Percentiles rank a stretch among this genome's conserved stretches.
Evolutionary conservation across 2,329 filamentous ascomycete species (phyloP).

Genomic region (Coleophoma crateriformis): DNA sequence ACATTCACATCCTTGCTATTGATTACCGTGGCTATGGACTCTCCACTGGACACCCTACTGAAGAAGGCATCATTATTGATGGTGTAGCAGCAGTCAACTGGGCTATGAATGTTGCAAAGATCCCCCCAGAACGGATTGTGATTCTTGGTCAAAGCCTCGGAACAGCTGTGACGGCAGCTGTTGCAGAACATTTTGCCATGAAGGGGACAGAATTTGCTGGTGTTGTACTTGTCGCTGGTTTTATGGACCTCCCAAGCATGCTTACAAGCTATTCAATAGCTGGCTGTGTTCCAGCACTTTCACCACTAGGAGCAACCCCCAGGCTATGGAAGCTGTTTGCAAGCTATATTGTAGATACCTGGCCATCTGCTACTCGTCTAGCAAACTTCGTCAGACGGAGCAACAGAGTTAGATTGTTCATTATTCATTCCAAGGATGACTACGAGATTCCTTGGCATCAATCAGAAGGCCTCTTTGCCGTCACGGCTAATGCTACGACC

Average conservation of each 20-base stretch:
- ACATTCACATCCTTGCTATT: conserved; percentile 77
- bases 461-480: conserved; percentile 57
- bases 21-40: conserved; percentile 88
- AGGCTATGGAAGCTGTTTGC: conserved; percentile 56
- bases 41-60: conserved; percentile 74
- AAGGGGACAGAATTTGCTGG: conserved; percentile 67
- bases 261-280: conserved; percentile 70
- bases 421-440: conserved; percentile 80
- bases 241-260: conserved; percentile 68
- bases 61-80: conserved; percentile 76
- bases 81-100: conserved; percentile 69
- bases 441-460: conserved; percentile 74
- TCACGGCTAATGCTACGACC: conserved; percentile 48
- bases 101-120: conserved; percentile 55
- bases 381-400: conserved; percentile 47
- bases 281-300: conserved; percentile 75
- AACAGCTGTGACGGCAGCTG: conserved; percentile 74
- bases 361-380: conserved; percentile 68
- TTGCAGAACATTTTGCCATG: conserved; percentile 62
- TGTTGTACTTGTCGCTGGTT: conserved; percentile 73
- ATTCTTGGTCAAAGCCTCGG: conserved; percentile 84
- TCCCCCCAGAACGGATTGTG: conserved; percentile 69
- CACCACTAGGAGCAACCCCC: conserved; percentile 65
- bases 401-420: conserved; percentile 54
- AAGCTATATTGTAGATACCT: conserved; percentile 68